These are phyloP conservation scores for Xylaria bambusicola DNA, from an alignment of 495 filamentous ascomycete genomes.

Conservation along the genomic window DNA sequence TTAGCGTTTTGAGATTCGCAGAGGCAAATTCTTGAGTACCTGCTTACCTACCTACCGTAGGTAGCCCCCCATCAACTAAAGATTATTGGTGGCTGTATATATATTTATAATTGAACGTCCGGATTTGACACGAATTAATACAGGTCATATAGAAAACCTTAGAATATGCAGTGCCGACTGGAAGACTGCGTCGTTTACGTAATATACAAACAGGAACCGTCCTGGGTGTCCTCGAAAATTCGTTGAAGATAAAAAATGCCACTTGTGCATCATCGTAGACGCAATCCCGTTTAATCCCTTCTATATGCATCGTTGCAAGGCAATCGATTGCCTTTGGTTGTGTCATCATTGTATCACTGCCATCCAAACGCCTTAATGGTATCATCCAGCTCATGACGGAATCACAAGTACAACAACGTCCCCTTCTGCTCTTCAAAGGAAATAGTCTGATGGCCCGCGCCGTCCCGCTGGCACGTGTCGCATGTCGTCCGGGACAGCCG, in stretches of 20 bases:
- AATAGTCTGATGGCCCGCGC: constrained; percentile 88
- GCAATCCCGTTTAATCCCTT: constrained; percentile 7
- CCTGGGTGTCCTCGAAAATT: not conserved
- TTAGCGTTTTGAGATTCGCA: too few relatives aligned
- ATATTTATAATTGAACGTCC: too few relatives aligned
- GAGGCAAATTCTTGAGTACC: too few relatives aligned
- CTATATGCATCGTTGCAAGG: constrained; percentile 17
- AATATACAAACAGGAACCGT: constrained; percentile 18
- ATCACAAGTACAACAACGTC: constrained; percentile 31
- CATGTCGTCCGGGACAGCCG: constrained; percentile 88
- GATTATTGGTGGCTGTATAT: too few relatives aligned
- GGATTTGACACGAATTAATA: not conserved
- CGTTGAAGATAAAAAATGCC: constrained; percentile 1
- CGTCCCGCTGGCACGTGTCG: constrained; percentile 82
- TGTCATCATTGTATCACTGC: constrained; percentile 15
- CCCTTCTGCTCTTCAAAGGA: too few relatives aligned
- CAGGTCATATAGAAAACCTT: not conserved
- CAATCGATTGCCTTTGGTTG: not conserved
- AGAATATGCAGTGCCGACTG: not conserved
- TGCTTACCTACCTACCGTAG: too few relatives aligned
- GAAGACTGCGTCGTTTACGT: constrained; percentile 5
- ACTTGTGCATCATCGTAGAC: constrained; percentile 9
- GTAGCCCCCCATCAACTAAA: too few relatives aligned
- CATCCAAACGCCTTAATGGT: constrained; percentile 36
- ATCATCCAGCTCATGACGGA: constrained; percentile 28